These are phyloP conservation scores for Hypoxylon sp. DNA, from an alignment of 2,329 filamentous ascomycete genomes.

Conservation along the genomic window DNA sequence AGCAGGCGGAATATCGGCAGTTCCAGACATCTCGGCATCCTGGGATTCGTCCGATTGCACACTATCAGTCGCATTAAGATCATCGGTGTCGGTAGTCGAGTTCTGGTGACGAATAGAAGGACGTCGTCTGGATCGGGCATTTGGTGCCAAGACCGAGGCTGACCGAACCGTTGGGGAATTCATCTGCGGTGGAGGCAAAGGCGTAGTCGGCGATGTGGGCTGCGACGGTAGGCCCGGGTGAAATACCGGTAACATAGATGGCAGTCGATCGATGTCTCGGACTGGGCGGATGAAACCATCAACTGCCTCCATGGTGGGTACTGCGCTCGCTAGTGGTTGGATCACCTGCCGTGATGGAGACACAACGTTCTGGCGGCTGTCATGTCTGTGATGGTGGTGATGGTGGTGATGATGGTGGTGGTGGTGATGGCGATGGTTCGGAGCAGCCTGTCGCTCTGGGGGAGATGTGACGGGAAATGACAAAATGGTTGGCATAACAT, in stretches of 20 bases:
- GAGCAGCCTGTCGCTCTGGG: slow-evolving; percentile 73
- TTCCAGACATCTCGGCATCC: slow-evolving; percentile 80
- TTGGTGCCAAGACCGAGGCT: slow-evolving; percentile 61
- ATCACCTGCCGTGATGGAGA: slow-evolving; percentile 61
- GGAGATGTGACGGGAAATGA: slow-evolving; percentile 74
- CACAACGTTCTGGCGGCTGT: slow-evolving; percentile 58
- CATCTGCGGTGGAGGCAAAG: slow-evolving; percentile 72
- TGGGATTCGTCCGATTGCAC: slow-evolving; percentile 79
- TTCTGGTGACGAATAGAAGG: slow-evolving; percentile 90
- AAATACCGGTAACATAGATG: slow-evolving; percentile 78
- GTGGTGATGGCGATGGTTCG: slow-evolving; percentile 57
- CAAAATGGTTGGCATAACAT: slow-evolving; percentile 68
- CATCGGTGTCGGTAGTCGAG: slow-evolving; percentile 89
- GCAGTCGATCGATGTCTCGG: slow-evolving; percentile 82
- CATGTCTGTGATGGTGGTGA: slow-evolving; percentile 55
- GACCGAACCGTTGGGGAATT: slow-evolving; percentile 64
- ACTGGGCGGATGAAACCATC: slow-evolving; percentile 83
- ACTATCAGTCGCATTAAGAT: slow-evolving; percentile 80
- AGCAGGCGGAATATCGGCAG: slow-evolving; percentile 79
- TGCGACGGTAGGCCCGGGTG: slow-evolving; percentile 81
- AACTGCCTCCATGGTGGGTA: slow-evolving; percentile 71
- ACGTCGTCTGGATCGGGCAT: slow-evolving; percentile 69
- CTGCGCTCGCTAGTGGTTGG: slow-evolving; percentile 73
- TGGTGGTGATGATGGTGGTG: slow-evolving; percentile 56
- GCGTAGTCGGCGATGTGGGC: slow-evolving; percentile 89